Percentiles rank a stretch among this genome's conserved stretches.
Conservation (phyloP, 352 stramenopile species). For the Peronospora destructor region DNA sequence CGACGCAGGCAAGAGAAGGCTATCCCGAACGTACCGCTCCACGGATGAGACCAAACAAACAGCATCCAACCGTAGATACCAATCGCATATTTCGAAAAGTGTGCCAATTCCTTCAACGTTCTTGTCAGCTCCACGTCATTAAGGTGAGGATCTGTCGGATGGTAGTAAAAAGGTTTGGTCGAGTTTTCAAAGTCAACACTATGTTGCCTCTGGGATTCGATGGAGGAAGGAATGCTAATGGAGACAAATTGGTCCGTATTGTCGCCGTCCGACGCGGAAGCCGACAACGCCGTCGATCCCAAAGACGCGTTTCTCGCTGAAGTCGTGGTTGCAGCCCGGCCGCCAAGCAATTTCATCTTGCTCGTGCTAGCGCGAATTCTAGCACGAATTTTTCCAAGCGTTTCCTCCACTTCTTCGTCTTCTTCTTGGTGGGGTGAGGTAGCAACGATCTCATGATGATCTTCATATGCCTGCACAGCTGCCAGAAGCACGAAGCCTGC, state of each 20-base stretch:
- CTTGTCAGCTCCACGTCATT: conserved; percentile 41
- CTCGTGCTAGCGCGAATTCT: conserved; percentile 28
- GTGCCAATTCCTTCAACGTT: conserved; percentile 57
- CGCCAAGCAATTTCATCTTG: conserved; percentile 13
- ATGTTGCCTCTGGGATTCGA: conserved; percentile 12
- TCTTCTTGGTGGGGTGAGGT: conserved; percentile 24
- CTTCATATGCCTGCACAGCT: conserved; percentile 75
- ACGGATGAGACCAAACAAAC: conserved; percentile 86
- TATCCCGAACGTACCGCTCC: conserved; percentile 67
- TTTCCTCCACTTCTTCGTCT: conserved; percentile 38
- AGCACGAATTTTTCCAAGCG: conserved; percentile 43
- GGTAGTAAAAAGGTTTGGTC: conserved; percentile 27
- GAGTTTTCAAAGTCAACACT: conserved; percentile 6
- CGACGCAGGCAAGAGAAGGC: conserved; percentile 74
- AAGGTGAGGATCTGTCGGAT: conserved; percentile 34
- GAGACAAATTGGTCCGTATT: conserved; percentile 35
- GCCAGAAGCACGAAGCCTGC: conserved; percentile 77
- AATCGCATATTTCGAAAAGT: conserved; percentile 81
- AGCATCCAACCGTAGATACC: conserved; percentile 88
- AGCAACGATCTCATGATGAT: conserved; percentile 32
- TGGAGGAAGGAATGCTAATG: conserved; percentile 36
- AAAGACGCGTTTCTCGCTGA: conserved; percentile 11
- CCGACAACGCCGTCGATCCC: conserved; percentile 15
- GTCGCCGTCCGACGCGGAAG: conserved; percentile 21
- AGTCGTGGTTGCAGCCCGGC: conserved; percentile 4